Evolutionary conservation across 73 alveolate species (phyloP), one percentile per base, ranked within the genome.

Genomic region (Stentor coeruleus): DNA sequence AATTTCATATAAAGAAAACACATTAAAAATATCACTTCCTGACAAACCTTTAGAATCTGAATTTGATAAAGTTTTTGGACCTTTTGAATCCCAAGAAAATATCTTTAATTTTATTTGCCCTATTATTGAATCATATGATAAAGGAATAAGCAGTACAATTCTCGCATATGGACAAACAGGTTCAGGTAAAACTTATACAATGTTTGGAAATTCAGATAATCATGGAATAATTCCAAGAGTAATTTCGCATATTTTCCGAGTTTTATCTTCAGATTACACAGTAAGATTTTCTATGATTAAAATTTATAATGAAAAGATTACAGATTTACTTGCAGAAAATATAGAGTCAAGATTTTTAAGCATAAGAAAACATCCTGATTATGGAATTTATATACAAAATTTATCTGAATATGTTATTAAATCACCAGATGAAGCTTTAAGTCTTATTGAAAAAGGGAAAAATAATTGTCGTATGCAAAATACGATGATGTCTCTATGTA

Each of bases 121-220:
- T 57, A 57, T 57, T 57, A 57, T 57, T 57, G 73, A 57, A 57
- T 20, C 35, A 20, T n/a, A n/a, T 20, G 28, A 57, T n/a, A n/a
- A 57, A 20, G 73, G 73, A n/a, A 20, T 20, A 20, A 57, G 73
- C 73, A n/a, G n/a, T n/a, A n/a, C n/a, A n/a, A n/a, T 95, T 28
- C 91, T 95, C 59, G 98, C 99, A 6, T 95, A 95, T 74, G 99
- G 99, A 3, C 94, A 95, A 84, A 95, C 99, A 20, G 99, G 99
- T 2, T 84, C 95, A 82, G 92, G 92, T 15, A 87, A 87, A 76
- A 87, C 92, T 14, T 79, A 87, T 74, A 87, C 92, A 3, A 87
- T 87, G 92, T 87, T 87, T 87, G 92, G 92, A 3, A n/a, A n/a
- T n/a, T n/a, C n/a, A n/a, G n/a, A n/a, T n/a, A n/a, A n/a, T n/a